Base-by-base conservation (phyloP, 163 green algal genomes). In the Volvox carteri region DNA sequence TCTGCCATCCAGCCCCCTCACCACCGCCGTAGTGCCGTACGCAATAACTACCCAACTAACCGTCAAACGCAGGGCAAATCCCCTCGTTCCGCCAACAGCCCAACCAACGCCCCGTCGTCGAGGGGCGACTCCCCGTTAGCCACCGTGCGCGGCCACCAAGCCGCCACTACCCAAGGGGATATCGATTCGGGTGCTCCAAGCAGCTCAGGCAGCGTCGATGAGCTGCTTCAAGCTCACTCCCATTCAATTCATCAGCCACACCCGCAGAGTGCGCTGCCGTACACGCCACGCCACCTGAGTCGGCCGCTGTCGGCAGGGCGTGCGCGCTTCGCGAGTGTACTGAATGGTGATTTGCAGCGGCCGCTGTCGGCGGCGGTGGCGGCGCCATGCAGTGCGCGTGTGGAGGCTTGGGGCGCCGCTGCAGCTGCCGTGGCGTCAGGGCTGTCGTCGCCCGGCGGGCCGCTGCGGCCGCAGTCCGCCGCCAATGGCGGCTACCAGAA, bases 301-400 rank as follows among this genome's bases (percentile, higher is more conserved):
- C 84, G 84, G 52, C 84, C 84, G 52, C 70, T 89, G 37, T 89
- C 84, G 1, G 70, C 84, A 0, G 84, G 84, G 0, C 50, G 84
- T 5, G 84, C 70, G 23, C 67, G 84, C 14, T 89, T 89, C 37
- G 84, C 84, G 0, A 16, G 7, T 35, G 81, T 87, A 9, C 81
- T 87, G 30, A 19, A 46, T 87, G 42, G n/a, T 62, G 56, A 58
- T 11, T 5, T 33, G 39, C 28, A 42, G 56, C 78, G 78, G 16
- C 78, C 78, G 4, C 9, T 67, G 28, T 87, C 58, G 46, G 81
- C 80, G 7, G n/a, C 70, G 16, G 30, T 73, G 77, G 35, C 77
- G 33, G 52, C 35, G 77, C 75, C 46, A 16, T 65, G 42, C n/a
- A 84, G 50, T 14, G 42, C 46, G 8, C 54, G 77, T 5, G 52